Base-by-base conservation (phyloP, 495 filamentous ascomycete species). In the Hyphodiscus hymeniophilus region DNA sequence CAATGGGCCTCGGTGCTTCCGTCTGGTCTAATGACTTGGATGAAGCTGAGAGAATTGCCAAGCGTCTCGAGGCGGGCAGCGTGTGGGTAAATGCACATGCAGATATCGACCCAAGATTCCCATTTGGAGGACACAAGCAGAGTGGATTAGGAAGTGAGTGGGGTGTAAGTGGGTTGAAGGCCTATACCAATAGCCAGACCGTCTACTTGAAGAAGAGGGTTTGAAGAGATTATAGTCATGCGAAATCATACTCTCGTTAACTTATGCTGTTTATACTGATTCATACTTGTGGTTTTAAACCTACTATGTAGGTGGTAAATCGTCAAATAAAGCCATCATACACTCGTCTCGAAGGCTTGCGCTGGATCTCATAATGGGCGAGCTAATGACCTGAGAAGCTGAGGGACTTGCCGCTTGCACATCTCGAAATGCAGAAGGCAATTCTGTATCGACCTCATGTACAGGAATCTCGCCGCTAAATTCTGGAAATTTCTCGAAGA, bases 71-170 rank as follows among this genome's bases (percentile, higher is more conserved):
- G 50, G 67, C 69, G 15, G 75, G 75, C n/a, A 62, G n/a, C 42
- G 59, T 63, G 1, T 64, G 49, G 23, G 46, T 60, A 16, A 51
- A 51, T 22, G 15, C 28, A 3, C 59, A 61, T 34, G 32, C 48
- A 10, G 56, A 59, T 23, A 26, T 59, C 3, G 28, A 23, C 12
- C 69, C 66, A n/a, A 66, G 68, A 47, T 62, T 61, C 1, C 63
- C 69, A 4, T 79, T 79, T 52, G 73, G 69, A 15, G 76, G 77
- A 3, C 69, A 73, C 53, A 79, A 80, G 65, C 60, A 75, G 47
- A 71, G 66, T 43, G 78, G 79, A 10, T 65, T 79, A 45, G 77
- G 79, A 11, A 63, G 63, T 34, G 79, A 78, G 47, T 69, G 67
- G 66, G 70, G 70, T 6, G 33, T 63, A 8, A 60, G 62, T 23